Evolutionary conservation across 352 stramenopile genomes (phyloP), one percentile per base, ranked within the genome.

Genomic region (Globisporangium alternatum): DNA sequence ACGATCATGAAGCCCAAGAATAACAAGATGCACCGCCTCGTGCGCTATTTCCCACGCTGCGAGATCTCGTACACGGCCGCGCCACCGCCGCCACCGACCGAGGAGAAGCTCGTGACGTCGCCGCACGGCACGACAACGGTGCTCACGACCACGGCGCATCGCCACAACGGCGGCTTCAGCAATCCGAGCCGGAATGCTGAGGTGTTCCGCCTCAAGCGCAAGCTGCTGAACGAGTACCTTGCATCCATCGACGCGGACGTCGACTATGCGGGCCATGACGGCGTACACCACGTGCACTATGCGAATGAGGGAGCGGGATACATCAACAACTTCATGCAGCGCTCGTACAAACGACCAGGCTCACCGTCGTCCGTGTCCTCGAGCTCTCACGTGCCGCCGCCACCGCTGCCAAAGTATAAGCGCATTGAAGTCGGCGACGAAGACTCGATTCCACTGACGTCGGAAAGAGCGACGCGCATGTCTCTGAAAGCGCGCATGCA

Each of bases 1-100:
- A 93, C 84, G 35, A 90, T 90, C 72, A 88, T 89, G 74, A 91
- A 90, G 49, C 84, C 84, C 55, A 89, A 89, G 68, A 88, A 89
- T 66, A 87, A 87, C 73, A 83, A 85, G 58, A 88, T 88, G 74
- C 75, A 89, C 55, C 78, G 82, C 2, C 75, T 93, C 22, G 71
- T 91, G 59, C 78, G 76, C 52, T 88, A 83, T 61, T 90, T 80
- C 43, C 74, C 77, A 35, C 79, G 71, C 60, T 90, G 79, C 33
- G 76, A 90, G 68, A 93, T 93, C 64, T 74, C 77, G 64, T 93
- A 93, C 61, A 80, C 79, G 53, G 76, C 81, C 15, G 77, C 83
- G 66, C 74, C 81, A 39, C 77, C 74, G 44, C 73, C 69, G 41
- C 67, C 71, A 43, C 67, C 68, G 28, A 67, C 81, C 22, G 77